Percentiles rank a stretch among this genome's conserved stretches.
Evolutionary conservation across 148 eudicot genomes (phyloP).

Genomic region (Spergularia marina): DNA sequence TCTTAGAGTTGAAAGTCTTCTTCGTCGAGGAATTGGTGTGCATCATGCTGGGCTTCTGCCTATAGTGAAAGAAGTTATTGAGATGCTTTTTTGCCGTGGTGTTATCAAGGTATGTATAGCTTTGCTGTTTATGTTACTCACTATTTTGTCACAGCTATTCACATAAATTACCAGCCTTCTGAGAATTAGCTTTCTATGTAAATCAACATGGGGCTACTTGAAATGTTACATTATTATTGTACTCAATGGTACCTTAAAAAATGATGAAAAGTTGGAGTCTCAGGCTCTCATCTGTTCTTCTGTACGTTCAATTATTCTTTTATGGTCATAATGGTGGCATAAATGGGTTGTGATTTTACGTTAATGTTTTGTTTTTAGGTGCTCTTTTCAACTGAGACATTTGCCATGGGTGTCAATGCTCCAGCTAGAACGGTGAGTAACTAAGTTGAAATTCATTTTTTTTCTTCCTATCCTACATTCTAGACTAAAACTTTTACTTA

Average conservation of each 20-base stretch:
- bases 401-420: constrained; percentile 99
- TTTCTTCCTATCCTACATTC: not conserved
- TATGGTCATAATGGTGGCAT: not conserved
- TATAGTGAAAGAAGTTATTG: constrained; percentile 97
- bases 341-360: constrained; percentile 7
- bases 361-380: constrained; percentile 43
- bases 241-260: too few species aligned
- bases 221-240: not conserved
- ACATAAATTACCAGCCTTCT: not conserved
- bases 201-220: not conserved
- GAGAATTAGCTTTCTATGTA: not conserved
- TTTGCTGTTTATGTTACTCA: not conserved
- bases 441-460: not conserved
- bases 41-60: constrained; percentile 99
- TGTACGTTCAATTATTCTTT: not conserved
- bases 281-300: not conserved
- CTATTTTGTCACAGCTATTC: not conserved
- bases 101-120: constrained; percentile 68
- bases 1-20: constrained; percentile 85
- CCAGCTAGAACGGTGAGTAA: constrained; percentile 95
- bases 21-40: constrained; percentile 86
- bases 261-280: not conserved
- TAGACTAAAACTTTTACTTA: constrained; percentile 1
- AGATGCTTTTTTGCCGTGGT: constrained; percentile 99
- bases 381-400: constrained; percentile 97